Base-by-base conservation (phyloP, 345 rosid genomes). In the Cardamine chenopodiifolia region DNA sequence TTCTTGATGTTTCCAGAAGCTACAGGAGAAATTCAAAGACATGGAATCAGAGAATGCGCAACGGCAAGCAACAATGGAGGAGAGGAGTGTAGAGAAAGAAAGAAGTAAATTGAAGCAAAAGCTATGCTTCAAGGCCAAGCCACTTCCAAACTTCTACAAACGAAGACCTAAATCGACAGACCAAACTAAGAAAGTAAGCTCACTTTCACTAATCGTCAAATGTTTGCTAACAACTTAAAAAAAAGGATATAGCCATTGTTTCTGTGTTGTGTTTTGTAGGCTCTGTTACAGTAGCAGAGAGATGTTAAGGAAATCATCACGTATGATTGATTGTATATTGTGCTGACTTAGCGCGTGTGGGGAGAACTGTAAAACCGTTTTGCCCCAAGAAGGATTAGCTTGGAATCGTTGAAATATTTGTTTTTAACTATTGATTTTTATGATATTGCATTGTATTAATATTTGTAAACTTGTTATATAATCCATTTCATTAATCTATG, bases 91-190 rank as follows among this genome's bases (percentile, higher is more conserved):
- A 64, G 96, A 73, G 83, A 77, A 85, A 64, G 93, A 94, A 75
- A 71, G 85, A 73, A 87, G 83, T 69, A 89, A 78, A 77, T 79
- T 86, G 77, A 40, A 88, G 9, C 83, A 83, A 82, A 86, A 72
- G 73, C 86, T 89, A 57, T 89, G 98, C 86, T 94, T 91, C 87
- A 94, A 91, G 83, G 97, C 98, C 22, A 86, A 90, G 76, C 98
- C 97, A 47, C 83, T 93, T 66, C 98, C 98, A 7, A 79, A 84
- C n/a, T 93, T 93, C 66, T 93, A 93, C 72, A 88, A 84, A 78
- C 86, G 86, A 35, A 85, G 86, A 71, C 74, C 74, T 65, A 54
- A 75, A 66, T 39, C 63, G 6, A 82, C 68, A 4, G 79, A 71
- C 72, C 86, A 81, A 72, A 58, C 73, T 23, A 81, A 82, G 69